Evolutionary conservation across 352 stramenopile genomes (phyloP).

Genomic region (Globisporangium abappressorium): DNA sequence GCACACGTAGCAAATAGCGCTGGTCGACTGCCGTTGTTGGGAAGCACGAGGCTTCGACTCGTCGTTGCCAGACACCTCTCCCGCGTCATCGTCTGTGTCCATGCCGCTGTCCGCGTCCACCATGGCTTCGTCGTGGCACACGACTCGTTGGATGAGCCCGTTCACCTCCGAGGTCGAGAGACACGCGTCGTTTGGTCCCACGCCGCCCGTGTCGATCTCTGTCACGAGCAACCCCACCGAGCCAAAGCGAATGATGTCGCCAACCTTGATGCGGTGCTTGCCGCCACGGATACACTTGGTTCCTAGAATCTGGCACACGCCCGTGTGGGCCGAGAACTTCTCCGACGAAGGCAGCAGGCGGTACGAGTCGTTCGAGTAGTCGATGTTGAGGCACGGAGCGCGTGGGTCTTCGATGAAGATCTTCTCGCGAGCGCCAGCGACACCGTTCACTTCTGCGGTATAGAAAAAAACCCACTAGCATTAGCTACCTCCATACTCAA

Average conservation of each 20-base stretch:
- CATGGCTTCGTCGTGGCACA: constrained; percentile 77
- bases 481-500: background rate
- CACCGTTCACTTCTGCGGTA: constrained; percentile 26
- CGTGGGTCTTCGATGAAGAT: constrained; percentile 88
- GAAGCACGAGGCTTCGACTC: constrained; percentile 75
- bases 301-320: constrained; percentile 84
- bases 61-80: constrained; percentile 82
- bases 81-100: constrained; percentile 83
- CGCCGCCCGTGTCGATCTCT: constrained; percentile 76
- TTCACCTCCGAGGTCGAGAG: constrained; percentile 76
- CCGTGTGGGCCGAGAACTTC: constrained; percentile 85
- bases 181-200: constrained; percentile 67
- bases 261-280: constrained; percentile 77
- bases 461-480: background rate
- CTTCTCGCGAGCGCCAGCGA: constrained; percentile 48
- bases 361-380: constrained; percentile 86
- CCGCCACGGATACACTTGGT: constrained; percentile 84
- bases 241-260: constrained; percentile 87
- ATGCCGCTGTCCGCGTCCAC: constrained; percentile 80
- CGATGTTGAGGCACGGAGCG: constrained; percentile 79
- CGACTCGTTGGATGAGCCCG: constrained; percentile 75
- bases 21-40: constrained; percentile 69
- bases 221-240: constrained; percentile 79
- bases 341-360: constrained; percentile 80
- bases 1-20: constrained; percentile 85